Conservation (phyloP, 805 yeast species). For the Millerozyma miso region DNA sequence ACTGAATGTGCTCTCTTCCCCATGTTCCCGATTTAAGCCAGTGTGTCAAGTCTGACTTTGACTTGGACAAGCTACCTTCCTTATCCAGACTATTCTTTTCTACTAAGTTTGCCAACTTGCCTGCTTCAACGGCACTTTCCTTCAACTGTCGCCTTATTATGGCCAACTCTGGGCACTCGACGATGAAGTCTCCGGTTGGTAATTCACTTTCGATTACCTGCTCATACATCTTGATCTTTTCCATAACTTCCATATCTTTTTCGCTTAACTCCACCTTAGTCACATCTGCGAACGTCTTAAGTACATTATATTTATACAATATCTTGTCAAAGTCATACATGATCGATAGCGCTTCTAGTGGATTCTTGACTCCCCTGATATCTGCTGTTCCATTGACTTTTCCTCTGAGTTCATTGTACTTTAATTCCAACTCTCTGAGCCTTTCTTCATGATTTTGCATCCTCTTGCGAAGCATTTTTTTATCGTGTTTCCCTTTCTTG, state of each 20-base stretch:
- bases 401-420: slow-evolving; percentile 12
- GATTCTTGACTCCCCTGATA: slow-evolving; percentile 3
- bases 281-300: slow-evolving; percentile 20
- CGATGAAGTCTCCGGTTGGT: slow-evolving; percentile 18
- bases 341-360: slow-evolving; percentile 12
- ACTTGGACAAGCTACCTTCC: neutral
- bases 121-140: slow-evolving; percentile 31
- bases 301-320: slow-evolving; percentile 20
- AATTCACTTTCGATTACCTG: slow-evolving; percentile 18
- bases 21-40: slow-evolving; percentile 12
- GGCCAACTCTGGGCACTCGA: slow-evolving; percentile 18
- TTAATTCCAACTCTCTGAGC: slow-evolving; percentile 10
- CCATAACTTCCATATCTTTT: slow-evolving; percentile 9
- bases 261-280: slow-evolving; percentile 9
- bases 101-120: slow-evolving; percentile 17
- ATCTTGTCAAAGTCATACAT: slow-evolving; percentile 25
- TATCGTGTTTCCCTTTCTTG: neutral
- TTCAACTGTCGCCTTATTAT: slow-evolving; percentile 24
- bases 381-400: slow-evolving; percentile 5
- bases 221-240: slow-evolving; percentile 13
- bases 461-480: slow-evolving; percentile 11
- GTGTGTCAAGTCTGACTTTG: neutral
- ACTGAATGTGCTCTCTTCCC: slow-evolving; percentile 15
- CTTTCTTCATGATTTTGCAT: slow-evolving; percentile 15
- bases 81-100: slow-evolving; percentile 1